These are phyloP conservation scores for Austroboletus niveus DNA, from an alignment of 1,284 basidiomycete species.

Conservation along the genomic window DNA sequence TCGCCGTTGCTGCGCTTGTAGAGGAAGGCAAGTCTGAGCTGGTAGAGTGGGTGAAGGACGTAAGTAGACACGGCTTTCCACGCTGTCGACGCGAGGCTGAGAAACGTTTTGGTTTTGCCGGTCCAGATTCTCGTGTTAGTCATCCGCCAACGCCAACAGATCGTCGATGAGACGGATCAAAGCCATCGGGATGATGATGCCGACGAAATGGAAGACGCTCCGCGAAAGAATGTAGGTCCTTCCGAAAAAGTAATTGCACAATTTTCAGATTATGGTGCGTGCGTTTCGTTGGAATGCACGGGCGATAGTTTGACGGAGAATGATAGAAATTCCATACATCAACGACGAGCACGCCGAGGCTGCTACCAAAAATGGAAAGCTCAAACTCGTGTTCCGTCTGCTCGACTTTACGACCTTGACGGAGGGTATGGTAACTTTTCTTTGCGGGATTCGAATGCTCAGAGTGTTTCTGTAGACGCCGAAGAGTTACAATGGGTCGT, in stretches of 20 bases:
- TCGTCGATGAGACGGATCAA: slow-evolving; percentile 72
- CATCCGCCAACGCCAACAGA: slow-evolving; percentile 62
- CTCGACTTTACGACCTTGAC: slow-evolving; percentile 59
- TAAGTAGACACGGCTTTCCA: slow-evolving; percentile 38
- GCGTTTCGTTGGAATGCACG: not conserved
- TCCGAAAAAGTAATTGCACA: slow-evolving; percentile 71
- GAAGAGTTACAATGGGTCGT: slow-evolving; percentile 80
- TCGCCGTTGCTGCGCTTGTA: slow-evolving; percentile 73
- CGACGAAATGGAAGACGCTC: slow-evolving; percentile 46
- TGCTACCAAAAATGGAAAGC: slow-evolving; percentile 69
- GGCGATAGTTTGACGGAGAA: not conserved
- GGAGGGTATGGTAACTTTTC: slow-evolving; percentile 47
- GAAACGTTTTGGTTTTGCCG: slow-evolving; percentile 2
- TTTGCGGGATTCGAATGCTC: slow-evolving; percentile 8
- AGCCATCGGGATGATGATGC: slow-evolving; percentile 40
- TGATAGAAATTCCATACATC: slow-evolving; percentile 70
- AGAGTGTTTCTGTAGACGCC: slow-evolving; percentile 43
- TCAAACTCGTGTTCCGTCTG: slow-evolving; percentile 82
- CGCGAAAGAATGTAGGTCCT: slow-evolving; percentile 43
- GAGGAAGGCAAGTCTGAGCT: slow-evolving; percentile 64
- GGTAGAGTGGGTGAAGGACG: slow-evolving; percentile 80
- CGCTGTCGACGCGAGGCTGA: slow-evolving; percentile 24
- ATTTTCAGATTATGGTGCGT: slow-evolving; percentile 76
- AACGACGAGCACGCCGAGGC: slow-evolving; percentile 73
- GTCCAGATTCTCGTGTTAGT: slow-evolving; percentile 67